These are phyloP conservation scores for Ochetophila trinervis DNA, from an alignment of 306 rosid genomes.

Conservation along the genomic window DNA sequence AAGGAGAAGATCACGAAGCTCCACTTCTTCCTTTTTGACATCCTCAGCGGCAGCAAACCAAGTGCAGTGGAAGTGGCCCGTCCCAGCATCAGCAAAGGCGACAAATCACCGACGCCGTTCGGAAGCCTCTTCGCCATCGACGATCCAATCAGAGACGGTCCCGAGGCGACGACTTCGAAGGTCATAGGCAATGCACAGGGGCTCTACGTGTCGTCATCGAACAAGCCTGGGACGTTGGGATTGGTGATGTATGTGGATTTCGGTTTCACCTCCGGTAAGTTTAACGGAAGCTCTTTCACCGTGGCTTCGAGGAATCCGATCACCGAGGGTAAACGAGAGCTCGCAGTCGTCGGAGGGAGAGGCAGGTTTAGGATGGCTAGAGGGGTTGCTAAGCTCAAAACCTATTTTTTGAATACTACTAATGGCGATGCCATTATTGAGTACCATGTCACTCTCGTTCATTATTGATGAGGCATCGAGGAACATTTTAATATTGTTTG, in stretches of 20 bases:
- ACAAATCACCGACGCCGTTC: constrained; percentile 29
- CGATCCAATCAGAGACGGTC: constrained; percentile 33
- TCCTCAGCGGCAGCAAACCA: constrained; percentile 36
- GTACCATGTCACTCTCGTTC: constrained; percentile 34
- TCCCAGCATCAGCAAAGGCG: constrained; percentile 3
- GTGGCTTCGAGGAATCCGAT: constrained; percentile 46
- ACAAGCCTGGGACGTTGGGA: neutral
- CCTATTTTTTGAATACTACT: constrained; percentile 14
- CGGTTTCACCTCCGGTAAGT: constrained; percentile 35
- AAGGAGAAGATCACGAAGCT: constrained; percentile 39
- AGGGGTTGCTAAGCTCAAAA: constrained; percentile 26
- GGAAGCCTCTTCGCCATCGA: constrained; percentile 36
- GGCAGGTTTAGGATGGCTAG: constrained; percentile 40
- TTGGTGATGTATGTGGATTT: constrained; percentile 32
- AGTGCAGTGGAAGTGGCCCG: constrained; percentile 25
- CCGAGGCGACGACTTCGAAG: constrained; percentile 18
- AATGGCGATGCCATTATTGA: constrained; percentile 41
- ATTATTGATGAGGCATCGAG: constrained; percentile 18
- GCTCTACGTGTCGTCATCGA: constrained; percentile 32
- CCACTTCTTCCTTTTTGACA: constrained; percentile 45
- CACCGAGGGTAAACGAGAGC: constrained; percentile 29
- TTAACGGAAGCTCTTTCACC: constrained; percentile 36
- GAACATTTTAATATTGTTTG: too few relatives aligned
- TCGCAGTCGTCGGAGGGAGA: constrained; percentile 48
- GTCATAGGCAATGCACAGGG: constrained; percentile 44